These are phyloP conservation scores for Syncephalastrum sp. DNA, from an alignment of 371 early-diverging fungal genomes.

Conservation along the genomic window DNA sequence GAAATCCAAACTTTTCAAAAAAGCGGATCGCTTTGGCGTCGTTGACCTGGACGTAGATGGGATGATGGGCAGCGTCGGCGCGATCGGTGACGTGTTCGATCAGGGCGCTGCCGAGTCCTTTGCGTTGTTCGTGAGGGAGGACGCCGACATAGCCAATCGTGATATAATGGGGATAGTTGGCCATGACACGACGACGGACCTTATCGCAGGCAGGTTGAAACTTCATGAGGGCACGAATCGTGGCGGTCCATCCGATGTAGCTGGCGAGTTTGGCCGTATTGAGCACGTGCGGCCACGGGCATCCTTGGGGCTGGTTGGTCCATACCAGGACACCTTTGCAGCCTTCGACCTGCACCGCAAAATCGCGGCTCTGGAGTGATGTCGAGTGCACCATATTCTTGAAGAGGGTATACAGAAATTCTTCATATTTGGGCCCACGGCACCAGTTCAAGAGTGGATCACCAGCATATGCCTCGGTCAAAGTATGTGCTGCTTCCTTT, in stretches of 20 bases:
- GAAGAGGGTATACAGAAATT: slow-evolving; percentile 31
- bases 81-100: slow-evolving; percentile 36
- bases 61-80: slow-evolving; percentile 83
- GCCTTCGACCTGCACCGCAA: slow-evolving; percentile 45
- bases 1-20: slow-evolving; percentile 45
- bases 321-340: slow-evolving; percentile 49
- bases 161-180: slow-evolving; percentile 22
- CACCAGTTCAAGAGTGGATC: slow-evolving; percentile 25
- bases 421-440: slow-evolving; percentile 20
- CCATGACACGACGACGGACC: slow-evolving; percentile 32
- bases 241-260: slow-evolving; percentile 33
- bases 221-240: slow-evolving; percentile 29
- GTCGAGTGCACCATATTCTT: slow-evolving; percentile 37
- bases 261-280: slow-evolving; percentile 31
- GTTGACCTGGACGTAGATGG: slow-evolving; percentile 75
- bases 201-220: slow-evolving; percentile 35
- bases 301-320: slow-evolving; percentile 31
- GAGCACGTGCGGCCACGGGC: slow-evolving; percentile 27
- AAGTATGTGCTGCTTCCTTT: slow-evolving; percentile 43
- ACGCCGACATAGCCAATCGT: slow-evolving; percentile 44
- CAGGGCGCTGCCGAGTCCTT: slow-evolving; percentile 38
- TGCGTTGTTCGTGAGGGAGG: slow-evolving; percentile 41
- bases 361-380: slow-evolving; percentile 39
- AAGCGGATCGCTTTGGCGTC: slow-evolving; percentile 83
- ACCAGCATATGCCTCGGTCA: slow-evolving; percentile 33